Evolutionary conservation across 2,329 filamentous ascomycete species (phyloP).

Genomic region (Endoconidiophora laricicola): DNA sequence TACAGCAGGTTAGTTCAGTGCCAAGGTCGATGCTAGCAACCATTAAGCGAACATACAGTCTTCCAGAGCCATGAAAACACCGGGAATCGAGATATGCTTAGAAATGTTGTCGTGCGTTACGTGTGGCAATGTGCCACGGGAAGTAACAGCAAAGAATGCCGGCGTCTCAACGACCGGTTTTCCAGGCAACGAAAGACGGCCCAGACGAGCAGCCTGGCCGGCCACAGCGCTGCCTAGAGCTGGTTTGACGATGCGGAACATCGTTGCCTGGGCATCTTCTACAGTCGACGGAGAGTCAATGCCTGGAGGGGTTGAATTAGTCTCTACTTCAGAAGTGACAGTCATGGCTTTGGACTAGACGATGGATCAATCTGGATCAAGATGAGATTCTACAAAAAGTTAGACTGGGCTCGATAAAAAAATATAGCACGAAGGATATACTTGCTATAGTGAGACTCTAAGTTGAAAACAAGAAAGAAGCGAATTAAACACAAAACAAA

Average conservation of each 20-base stretch:
- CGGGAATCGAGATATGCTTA: conserved; percentile 46
- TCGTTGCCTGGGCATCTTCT: neutral
- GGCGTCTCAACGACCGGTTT: conserved; percentile 63
- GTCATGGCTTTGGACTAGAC: neutral
- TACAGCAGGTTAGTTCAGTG: neutral
- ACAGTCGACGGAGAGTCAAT: neutral
- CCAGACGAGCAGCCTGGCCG: conserved; percentile 43
- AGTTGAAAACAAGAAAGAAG: too few species aligned
- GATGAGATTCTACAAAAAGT: too few species aligned
- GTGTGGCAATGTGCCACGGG: conserved; percentile 73
- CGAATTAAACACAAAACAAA: neutral
- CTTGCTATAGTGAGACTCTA: too few species aligned
- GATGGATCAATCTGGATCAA: too few species aligned
- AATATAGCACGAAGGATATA: too few species aligned
- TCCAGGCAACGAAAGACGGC: conserved; percentile 43
- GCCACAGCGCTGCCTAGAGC: conserved; percentile 18
- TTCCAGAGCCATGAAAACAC: conserved; percentile 70
- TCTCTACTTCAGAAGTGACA: neutral
- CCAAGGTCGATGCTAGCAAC: neutral
- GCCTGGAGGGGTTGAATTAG: neutral
- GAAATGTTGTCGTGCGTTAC: conserved; percentile 68
- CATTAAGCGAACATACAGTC: conserved; percentile 51
- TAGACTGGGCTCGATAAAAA: too few species aligned
- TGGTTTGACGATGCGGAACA: conserved; percentile 32
- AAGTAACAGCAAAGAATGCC: conserved; percentile 63